Conservation (phyloP, 228 moss, liverwort and hornwort species). For the Sphagnum magellanicum region DNA sequence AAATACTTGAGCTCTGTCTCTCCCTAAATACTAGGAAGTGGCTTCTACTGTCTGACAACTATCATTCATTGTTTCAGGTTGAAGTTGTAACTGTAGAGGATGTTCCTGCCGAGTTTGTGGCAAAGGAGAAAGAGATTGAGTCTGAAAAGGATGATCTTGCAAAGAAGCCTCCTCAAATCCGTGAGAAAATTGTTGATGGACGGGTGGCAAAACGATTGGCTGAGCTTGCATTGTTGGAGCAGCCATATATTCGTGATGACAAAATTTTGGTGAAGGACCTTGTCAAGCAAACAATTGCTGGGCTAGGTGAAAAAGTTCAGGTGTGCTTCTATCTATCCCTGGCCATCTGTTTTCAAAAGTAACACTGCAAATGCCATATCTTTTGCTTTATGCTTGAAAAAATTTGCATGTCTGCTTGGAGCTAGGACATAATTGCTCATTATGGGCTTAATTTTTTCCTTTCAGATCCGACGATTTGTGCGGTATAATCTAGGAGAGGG, state of each 20-base stretch:
- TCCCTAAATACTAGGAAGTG: too few relatives aligned
- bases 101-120: slow-evolving; percentile 48
- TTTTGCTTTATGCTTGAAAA: not conserved
- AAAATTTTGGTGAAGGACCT: slow-evolving; percentile 70
- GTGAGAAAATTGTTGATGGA: slow-evolving; percentile 83
- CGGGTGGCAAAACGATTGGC: slow-evolving; percentile 69
- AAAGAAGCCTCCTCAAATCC: slow-evolving; percentile 71
- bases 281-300: slow-evolving; percentile 67
- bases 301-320: slow-evolving; percentile 85
- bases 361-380: not conserved
- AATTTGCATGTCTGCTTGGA: not conserved
- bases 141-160: slow-evolving; percentile 78
- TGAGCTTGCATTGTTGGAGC: slow-evolving; percentile 80
- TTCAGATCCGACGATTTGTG: slow-evolving; percentile 76
- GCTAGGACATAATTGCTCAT: too few relatives aligned
- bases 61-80: slow-evolving; percentile 29
- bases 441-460: not conserved
- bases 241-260: slow-evolving; percentile 89
- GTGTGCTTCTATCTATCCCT: slow-evolving; percentile 14
- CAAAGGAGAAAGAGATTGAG: slow-evolving; percentile 81
- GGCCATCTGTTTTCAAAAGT: not conserved
- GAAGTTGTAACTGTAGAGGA: slow-evolving; percentile 70
- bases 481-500: slow-evolving; percentile 89
- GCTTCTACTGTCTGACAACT: too few relatives aligned
- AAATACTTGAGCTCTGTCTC: too few relatives aligned